Evolutionary conservation across 202 grass and related monocot genomes (phyloP), one percentile per base, ranked within the genome.

Genomic region (Setaria viridis): DNA sequence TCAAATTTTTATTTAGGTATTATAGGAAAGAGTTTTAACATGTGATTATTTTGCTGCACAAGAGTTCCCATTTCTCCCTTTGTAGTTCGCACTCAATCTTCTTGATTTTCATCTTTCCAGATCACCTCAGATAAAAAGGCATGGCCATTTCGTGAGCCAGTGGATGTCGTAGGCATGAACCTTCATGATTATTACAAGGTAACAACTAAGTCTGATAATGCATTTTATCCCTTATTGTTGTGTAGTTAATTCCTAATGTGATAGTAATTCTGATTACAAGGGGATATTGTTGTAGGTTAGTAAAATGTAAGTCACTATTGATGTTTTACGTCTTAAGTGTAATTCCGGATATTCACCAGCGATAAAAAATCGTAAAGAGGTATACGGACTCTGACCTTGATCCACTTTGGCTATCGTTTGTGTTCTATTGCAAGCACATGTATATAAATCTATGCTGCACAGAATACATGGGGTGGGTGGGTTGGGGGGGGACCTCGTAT

Each of bases 151-250:
- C 67, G 94, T 86, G 42, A 94, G 5, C 95, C 95, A 3, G 95
- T 98, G 70, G 95, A 98, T 82, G 91, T 91, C 78, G 83, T 89
- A 80, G 84, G 54, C 11, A 90, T 95, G 74, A 11, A 88, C 30
- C 84, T 92, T 77, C 80, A 89, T 87, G 95, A 98, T 58, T 98
- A 95, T 85, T 42, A 98, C 71, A 87, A 95, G 84, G 95, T 98
- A 90, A 84, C 37, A 21, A 1, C 5, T n/a, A 56, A 74, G 0
- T 1, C 69, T 78, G 57, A 19, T 64, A 33, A 11, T 56, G 70
- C 64, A 76, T 57, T 76, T 65, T 77, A 37, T 84, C 77, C 21
- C 42, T 37, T 21, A 43, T 81, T 25, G 25, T 30, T 81, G 34
- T 81, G 34, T 12, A 65, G 7, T 48, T 67, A 1, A 35, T 66